Percentiles rank a stretch among this genome's conserved stretches.
Conservation (phyloP, 179 eudicot species). For the Vitellaria paradoxa region DNA sequence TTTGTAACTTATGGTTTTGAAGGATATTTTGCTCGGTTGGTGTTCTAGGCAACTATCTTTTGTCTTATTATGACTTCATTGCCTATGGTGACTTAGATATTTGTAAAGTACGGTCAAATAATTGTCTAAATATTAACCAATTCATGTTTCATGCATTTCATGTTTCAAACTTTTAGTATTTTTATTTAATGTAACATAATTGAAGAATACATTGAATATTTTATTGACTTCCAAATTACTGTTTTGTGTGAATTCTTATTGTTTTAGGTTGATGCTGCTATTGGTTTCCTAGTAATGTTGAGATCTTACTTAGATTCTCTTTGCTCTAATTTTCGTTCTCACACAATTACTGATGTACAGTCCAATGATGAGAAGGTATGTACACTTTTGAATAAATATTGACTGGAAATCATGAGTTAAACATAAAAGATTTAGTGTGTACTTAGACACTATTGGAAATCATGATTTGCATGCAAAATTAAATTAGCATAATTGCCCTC, state of each 20-base stretch:
- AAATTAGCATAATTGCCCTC: neutral
- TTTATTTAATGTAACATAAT: neutral
- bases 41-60: too few species aligned
- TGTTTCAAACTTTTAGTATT: neutral
- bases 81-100: too few species aligned
- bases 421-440: neutral
- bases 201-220: neutral
- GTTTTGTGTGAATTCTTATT: slow-evolving; percentile 5
- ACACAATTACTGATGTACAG: slow-evolving; percentile 91
- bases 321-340: slow-evolving; percentile 89
- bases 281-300: slow-evolving; percentile 62
- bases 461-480: neutral
- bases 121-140: neutral
- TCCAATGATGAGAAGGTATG: slow-evolving; percentile 94
- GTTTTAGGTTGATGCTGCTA: slow-evolving; percentile 81
- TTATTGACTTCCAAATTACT: neutral
- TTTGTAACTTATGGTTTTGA: too few species aligned
- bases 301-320: slow-evolving; percentile 75
- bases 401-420: neutral
- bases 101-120: too few species aligned
- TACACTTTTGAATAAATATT: slow-evolving; percentile 10
- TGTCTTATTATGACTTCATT: too few species aligned
- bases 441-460: neutral
- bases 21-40: too few species aligned
- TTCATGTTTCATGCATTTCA: neutral